phyloP scores from a whole-genome alignment of 1,284 basidiomycete genomes.

The Meripilus lineatus region DNA sequence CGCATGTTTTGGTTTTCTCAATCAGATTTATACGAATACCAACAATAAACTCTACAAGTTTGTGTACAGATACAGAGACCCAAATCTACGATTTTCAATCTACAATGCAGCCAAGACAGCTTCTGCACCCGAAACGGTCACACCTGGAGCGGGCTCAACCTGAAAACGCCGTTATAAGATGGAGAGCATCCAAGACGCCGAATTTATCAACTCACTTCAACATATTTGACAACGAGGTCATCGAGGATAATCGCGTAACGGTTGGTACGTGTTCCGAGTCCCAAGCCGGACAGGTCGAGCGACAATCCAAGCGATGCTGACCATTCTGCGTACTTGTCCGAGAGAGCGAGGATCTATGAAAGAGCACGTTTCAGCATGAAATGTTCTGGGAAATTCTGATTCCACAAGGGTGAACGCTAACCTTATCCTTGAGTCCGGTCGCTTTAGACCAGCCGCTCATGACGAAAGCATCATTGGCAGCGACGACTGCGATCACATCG shows the following conservation, averaged over 20 bases:
- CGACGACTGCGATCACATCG: slow-evolving; percentile 65
- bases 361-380: background rate
- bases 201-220: slow-evolving; percentile 41
- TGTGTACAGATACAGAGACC: no score
- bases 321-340: slow-evolving; percentile 64
- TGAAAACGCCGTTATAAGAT: slow-evolving; percentile 19
- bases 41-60: no score
- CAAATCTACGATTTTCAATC: no score
- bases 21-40: no score
- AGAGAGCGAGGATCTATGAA: slow-evolving; percentile 56
- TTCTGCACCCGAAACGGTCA: slow-evolving; percentile 64
- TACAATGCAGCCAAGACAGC: slow-evolving; percentile 42
- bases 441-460: slow-evolving; percentile 74
- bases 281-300: slow-evolving; percentile 56
- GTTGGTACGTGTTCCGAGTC: slow-evolving; percentile 63
- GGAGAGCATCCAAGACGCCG: background rate
- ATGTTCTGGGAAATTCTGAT: background rate
- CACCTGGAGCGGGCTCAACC: slow-evolving; percentile 47
- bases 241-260: slow-evolving; percentile 73
- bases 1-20: no score
- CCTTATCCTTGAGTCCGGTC: slow-evolving; percentile 69
- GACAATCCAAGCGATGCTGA: slow-evolving; percentile 57
- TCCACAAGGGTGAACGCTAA: slow-evolving; percentile 18
- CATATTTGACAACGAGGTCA: slow-evolving; percentile 62
- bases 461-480: slow-evolving; percentile 76